Evolutionary conservation across 163 green algal genomes (phyloP).

Genomic region (Chloroidium sp.): DNA sequence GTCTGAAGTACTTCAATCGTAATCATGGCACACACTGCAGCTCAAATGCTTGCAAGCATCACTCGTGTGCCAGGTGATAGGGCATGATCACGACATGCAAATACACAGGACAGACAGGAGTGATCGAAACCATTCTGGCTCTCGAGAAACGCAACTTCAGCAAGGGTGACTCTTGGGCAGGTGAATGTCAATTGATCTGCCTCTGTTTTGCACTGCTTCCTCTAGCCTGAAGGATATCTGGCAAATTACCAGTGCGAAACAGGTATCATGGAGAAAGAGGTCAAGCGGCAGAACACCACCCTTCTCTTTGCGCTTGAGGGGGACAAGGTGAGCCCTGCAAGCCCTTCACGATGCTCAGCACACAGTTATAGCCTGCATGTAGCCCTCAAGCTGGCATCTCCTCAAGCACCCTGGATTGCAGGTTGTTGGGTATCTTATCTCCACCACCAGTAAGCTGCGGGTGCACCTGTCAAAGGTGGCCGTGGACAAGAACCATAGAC

Average conservation of each 20-base stretch:
- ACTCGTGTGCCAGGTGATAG: too few relatives aligned
- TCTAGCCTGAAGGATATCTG: neutral
- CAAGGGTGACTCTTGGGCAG: neutral
- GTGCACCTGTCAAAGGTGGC: neutral
- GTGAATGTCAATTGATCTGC: neutral
- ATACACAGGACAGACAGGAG: conserved; percentile 1
- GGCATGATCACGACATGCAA: too few relatives aligned
- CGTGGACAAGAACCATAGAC: neutral
- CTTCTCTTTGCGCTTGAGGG: conserved; percentile 1
- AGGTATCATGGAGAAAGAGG: neutral
- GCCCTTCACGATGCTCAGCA: neutral
- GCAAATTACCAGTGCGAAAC: neutral
- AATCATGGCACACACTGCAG: too few relatives aligned
- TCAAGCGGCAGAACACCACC: neutral
- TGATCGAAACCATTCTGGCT: neutral
- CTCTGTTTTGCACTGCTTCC: neutral
- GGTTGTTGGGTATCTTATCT: neutral
- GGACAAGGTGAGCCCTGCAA: neutral
- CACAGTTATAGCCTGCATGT: neutral
- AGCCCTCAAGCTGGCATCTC: neutral
- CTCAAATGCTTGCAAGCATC: too few relatives aligned
- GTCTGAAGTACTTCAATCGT: too few relatives aligned
- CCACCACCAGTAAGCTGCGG: neutral
- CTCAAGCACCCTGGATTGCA: neutral
- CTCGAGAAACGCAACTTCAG: neutral